Conservation (phyloP, 164 flowering plant genomes). For the Vitis rupestris region DNA sequence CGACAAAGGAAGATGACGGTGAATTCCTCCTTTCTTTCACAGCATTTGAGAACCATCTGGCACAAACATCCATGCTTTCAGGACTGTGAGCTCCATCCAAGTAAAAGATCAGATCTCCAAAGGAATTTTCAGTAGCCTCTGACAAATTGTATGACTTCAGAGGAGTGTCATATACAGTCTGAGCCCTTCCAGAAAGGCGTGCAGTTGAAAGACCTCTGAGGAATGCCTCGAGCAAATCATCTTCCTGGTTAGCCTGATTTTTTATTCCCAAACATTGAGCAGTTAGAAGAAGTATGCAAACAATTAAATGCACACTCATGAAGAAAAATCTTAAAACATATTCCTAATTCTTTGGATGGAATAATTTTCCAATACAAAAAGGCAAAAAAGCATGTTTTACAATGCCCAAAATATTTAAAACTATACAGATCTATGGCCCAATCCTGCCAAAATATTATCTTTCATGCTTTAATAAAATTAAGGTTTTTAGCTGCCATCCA, state of each 20-base stretch:
- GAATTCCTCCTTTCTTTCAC: constrained; percentile 27
- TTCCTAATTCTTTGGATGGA: neutral
- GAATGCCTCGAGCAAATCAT: constrained; percentile 59
- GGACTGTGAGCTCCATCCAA: constrained; percentile 96
- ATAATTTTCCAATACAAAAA: too few relatives aligned
- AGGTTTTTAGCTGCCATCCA: too few relatives aligned
- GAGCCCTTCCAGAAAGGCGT: constrained; percentile 65
- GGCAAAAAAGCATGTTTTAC: too few relatives aligned
- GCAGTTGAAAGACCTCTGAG: constrained; percentile 76
- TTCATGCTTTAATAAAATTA: too few relatives aligned
- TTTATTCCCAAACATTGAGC: constrained; percentile 1
- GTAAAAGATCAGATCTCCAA: constrained; percentile 69
- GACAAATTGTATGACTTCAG: constrained; percentile 14
- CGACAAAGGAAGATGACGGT: constrained; percentile 14
- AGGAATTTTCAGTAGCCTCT: constrained; percentile 21
- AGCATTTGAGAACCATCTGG: constrained; percentile 72
- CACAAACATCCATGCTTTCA: constrained; percentile 91
- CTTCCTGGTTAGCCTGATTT: constrained; percentile 34
- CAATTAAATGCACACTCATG: neutral
- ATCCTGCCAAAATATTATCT: too few relatives aligned
- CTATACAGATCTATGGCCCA: neutral
- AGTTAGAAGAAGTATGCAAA: neutral
- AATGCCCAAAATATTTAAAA: neutral
- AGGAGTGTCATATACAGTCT: constrained; percentile 48
- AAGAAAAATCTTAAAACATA: neutral